Conservation (phyloP, 805 yeast species). For the Kazachstania martiniae region DNA sequence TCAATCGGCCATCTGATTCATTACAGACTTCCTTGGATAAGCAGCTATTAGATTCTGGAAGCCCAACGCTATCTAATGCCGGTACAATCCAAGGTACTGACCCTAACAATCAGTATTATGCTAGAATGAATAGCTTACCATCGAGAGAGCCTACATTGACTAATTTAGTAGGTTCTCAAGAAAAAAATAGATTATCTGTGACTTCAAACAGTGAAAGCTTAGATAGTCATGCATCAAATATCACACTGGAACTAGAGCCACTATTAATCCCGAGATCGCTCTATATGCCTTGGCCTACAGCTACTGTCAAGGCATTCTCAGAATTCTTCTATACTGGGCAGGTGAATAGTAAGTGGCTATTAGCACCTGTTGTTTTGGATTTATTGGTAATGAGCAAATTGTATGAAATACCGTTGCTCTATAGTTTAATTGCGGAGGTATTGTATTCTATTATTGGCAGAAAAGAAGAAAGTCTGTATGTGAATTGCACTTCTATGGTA, state of each 20-base stretch:
- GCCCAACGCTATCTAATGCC: no score
- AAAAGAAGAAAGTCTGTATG: conserved; percentile 41
- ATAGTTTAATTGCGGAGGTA: conserved; percentile 58
- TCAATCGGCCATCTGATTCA: conserved; percentile 7
- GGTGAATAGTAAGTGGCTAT: conserved; percentile 59
- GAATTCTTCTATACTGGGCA: conserved; percentile 75
- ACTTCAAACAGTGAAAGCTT: conserved; percentile 7
- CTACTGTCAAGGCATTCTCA: conserved; percentile 51
- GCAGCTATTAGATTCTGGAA: no score
- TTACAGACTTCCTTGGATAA: conserved; percentile 14
- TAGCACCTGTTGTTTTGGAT: conserved; percentile 59
- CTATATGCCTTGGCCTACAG: conserved; percentile 56
- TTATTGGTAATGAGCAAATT: conserved; percentile 50
- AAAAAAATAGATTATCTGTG: conserved; percentile 5
- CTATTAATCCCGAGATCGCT: conserved; percentile 55
- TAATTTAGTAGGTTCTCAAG: neutral
- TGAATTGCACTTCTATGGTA: conserved; percentile 18
- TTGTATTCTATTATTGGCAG: conserved; percentile 59
- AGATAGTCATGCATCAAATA: conserved; percentile 5
- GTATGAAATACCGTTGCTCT: conserved; percentile 58
- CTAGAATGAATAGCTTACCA: no score
- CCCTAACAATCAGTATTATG: no score
- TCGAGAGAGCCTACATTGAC: neutral
- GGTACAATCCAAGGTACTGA: no score
- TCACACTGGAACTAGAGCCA: conserved; percentile 38